Conservation (phyloP, 2,329 filamentous ascomycete genomes). For the Neofusicoccum kwambonambiense region DNA sequence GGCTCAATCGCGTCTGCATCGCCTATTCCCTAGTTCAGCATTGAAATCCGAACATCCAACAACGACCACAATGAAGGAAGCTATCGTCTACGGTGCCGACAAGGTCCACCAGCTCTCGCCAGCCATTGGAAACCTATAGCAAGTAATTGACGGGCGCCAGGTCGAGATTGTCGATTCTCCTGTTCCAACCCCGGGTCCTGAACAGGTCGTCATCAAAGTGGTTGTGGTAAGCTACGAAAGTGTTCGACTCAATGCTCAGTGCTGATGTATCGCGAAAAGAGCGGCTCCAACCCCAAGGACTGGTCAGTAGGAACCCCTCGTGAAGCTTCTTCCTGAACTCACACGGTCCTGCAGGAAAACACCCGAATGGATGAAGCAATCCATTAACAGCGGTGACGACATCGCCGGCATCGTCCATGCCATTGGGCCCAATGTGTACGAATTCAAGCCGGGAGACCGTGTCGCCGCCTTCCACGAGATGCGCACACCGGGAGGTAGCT, state of each 20-base stretch:
- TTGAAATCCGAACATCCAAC: background rate
- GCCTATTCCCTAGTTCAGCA: background rate
- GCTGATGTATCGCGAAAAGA: background rate
- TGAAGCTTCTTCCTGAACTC: conserved; percentile 20
- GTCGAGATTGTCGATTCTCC: conserved; percentile 40
- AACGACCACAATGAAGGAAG: conserved; percentile 27
- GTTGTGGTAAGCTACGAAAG: conserved; percentile 24
- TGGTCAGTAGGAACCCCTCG: conserved; percentile 33
- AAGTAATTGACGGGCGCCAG: conserved; percentile 17
- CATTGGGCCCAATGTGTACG: conserved; percentile 55
- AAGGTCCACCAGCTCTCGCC: background rate
- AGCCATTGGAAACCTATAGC: background rate
- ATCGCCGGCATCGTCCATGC: conserved; percentile 56
- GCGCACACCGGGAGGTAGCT: conserved; percentile 51
- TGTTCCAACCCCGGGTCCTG: conserved; percentile 32
- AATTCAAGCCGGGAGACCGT: conserved; percentile 58
- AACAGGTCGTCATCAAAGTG: conserved; percentile 42
- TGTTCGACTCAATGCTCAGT: background rate
- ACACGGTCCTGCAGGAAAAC: conserved; percentile 27
- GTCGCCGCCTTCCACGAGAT: conserved; percentile 60
- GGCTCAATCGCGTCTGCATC: background rate
- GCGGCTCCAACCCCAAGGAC: conserved; percentile 49
- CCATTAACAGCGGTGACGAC: conserved; percentile 53
- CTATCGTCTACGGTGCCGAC: conserved; percentile 21
- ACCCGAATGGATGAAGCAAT: conserved; percentile 24